Percentiles rank a stretch among this genome's conserved stretches.
Evolutionary conservation across 805 yeast species (phyloP).

Genomic region (Ogataea saltuana): DNA sequence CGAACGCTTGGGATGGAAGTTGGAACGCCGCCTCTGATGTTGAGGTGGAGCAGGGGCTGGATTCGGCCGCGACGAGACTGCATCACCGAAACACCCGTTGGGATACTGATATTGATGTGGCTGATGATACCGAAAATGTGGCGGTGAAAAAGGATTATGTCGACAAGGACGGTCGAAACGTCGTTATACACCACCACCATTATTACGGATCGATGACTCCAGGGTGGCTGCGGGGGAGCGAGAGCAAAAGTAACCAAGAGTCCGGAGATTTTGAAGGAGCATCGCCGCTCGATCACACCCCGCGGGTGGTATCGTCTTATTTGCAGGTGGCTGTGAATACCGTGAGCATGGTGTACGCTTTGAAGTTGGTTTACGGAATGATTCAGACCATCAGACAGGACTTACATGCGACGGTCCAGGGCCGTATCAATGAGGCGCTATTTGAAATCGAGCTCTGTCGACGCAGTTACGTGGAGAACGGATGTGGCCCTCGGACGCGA

Average conservation of each 20-base stretch:
- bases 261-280: not conserved
- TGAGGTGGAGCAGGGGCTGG: not conserved
- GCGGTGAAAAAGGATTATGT: not conserved
- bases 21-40: too few relatives aligned
- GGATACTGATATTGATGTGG: constrained; percentile 10
- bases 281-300: constrained; percentile 34
- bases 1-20: too few relatives aligned
- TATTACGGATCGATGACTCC: constrained; percentile 9
- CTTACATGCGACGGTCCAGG: constrained; percentile 50
- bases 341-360: constrained; percentile 44
- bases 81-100: constrained; percentile 13
- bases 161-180: constrained; percentile 1
- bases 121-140: not conserved
- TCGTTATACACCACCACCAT: constrained; percentile 14
- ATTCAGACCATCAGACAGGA: constrained; percentile 55
- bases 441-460: constrained; percentile 57
- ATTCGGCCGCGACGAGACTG: not conserved
- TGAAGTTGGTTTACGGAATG: constrained; percentile 44
- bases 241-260: not conserved
- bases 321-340: constrained; percentile 57
- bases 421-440: constrained; percentile 44
- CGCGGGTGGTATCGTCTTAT: constrained; percentile 62
- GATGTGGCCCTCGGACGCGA: constrained; percentile 54
- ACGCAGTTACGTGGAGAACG: constrained; percentile 51
- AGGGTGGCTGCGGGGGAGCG: not conserved